phyloP scores from a whole-genome alignment of 176 grass and related monocot species.

The Zizania latifolia region DNA sequence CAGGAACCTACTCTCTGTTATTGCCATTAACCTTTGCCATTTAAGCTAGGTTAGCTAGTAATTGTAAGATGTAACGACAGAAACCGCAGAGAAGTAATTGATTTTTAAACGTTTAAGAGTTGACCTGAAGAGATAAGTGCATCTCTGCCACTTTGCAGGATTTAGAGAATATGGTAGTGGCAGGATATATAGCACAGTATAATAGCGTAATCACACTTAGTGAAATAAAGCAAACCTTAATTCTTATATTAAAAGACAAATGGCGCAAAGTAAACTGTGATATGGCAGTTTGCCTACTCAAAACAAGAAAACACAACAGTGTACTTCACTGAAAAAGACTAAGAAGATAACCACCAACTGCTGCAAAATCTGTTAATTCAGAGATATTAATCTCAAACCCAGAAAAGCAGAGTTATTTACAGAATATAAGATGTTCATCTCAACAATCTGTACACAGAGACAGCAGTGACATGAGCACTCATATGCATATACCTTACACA shows the following conservation, averaged over 20 bases:
- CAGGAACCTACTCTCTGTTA: neutral
- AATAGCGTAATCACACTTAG: neutral
- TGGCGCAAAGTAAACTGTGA: neutral
- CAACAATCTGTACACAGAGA: neutral
- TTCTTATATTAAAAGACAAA: neutral
- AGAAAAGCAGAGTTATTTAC: slow-evolving; percentile 1
- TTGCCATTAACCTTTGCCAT: neutral
- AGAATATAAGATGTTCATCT: slow-evolving; percentile 19
- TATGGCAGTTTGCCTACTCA: neutral
- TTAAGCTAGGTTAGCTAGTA: neutral
- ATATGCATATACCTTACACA: neutral
- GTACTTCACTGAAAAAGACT: neutral
- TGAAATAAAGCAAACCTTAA: neutral
- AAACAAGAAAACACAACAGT: neutral
- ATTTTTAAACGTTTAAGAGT: neutral
- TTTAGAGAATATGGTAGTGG: neutral
- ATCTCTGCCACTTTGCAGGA: neutral
- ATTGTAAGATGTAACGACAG: neutral
- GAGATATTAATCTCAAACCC: neutral
- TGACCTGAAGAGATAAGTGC: neutral
- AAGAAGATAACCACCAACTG: neutral
- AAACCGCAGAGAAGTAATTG: neutral
- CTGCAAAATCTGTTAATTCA: neutral
- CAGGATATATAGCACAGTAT: neutral
- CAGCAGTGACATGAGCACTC: neutral